Evolutionary conservation across 371 early-diverging fungal genomes (phyloP).

Genomic region (Mucor circinelloides): DNA sequence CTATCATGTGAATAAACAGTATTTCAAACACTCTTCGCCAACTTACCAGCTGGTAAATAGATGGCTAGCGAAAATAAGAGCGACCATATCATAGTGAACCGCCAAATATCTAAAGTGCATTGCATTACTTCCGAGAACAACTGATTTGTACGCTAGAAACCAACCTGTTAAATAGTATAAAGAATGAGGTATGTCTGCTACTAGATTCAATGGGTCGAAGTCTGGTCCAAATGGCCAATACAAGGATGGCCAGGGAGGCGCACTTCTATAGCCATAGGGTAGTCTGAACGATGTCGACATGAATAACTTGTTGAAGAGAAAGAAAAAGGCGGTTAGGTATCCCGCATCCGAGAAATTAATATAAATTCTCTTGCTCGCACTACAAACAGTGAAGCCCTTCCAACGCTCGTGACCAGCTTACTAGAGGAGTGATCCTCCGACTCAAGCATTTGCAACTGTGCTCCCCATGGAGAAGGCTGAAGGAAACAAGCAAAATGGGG

Average conservation of each 20-base stretch:
- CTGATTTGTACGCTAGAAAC: background rate
- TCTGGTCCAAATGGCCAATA: slow-evolving; percentile 64
- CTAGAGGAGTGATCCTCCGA: no score
- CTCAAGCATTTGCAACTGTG: no score
- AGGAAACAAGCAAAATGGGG: no score
- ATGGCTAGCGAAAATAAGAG: slow-evolving; percentile 42
- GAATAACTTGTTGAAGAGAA: background rate
- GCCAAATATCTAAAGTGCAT: slow-evolving; percentile 41
- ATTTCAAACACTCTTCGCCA: background rate
- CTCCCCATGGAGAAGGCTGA: no score
- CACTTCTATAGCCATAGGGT: slow-evolving; percentile 57
- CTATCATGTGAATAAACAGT: background rate
- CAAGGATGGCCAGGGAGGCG: slow-evolving; percentile 64
- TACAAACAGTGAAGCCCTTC: no score
- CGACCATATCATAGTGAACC: slow-evolving; percentile 53
- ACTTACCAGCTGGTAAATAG: slow-evolving; percentile 52
- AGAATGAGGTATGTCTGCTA: slow-evolving; percentile 49
- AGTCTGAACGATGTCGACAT: slow-evolving; percentile 49
- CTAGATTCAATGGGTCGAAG: slow-evolving; percentile 41
- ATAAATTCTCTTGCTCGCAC: background rate
- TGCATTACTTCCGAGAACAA: background rate
- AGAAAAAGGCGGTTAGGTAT: background rate
- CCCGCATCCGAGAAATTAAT: background rate
- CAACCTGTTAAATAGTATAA: slow-evolving; percentile 48
- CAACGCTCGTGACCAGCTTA: no score